phyloP scores from a whole-genome alignment of 2,329 filamentous ascomycete species.

The Lasiodiplodia hormozganensis region DNA sequence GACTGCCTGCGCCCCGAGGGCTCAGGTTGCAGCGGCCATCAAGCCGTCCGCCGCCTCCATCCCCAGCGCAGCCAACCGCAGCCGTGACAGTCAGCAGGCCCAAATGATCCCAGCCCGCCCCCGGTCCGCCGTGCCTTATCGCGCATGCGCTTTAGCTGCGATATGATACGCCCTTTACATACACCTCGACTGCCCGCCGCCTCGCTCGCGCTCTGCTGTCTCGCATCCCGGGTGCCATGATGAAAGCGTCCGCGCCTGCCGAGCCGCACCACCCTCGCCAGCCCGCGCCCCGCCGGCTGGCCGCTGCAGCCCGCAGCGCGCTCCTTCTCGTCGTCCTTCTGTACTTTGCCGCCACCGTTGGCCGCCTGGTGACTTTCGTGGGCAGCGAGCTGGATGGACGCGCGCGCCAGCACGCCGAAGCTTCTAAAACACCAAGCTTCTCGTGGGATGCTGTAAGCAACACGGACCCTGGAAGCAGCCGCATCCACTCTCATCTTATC shows the following conservation, averaged over 20 bases:
- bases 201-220: constrained; percentile 4
- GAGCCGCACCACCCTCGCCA: neutral
- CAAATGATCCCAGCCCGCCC: neutral
- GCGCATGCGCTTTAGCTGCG: constrained; percentile 6
- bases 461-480: neutral
- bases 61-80: constrained; percentile 8
- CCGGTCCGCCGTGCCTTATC: neutral
- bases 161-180: constrained; percentile 19
- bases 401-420: constrained; percentile 6
- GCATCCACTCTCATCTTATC: constrained; percentile 7
- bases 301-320: constrained; percentile 1
- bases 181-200: constrained; percentile 13
- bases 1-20: neutral
- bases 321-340: neutral
- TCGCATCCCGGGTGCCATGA: constrained; percentile 16
- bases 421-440: constrained; percentile 10
- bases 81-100: constrained; percentile 16
- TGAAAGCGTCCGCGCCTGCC: constrained; percentile 21
- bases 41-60: neutral
- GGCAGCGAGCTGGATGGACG: constrained; percentile 14
- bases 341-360: constrained; percentile 6
- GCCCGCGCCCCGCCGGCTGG: neutral
- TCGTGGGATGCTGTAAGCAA: constrained; percentile 28
- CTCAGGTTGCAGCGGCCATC: neutral
- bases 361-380: constrained; percentile 5